phyloP scores from a whole-genome alignment of 257 asterid genomes.

The Petunia axillaris region DNA sequence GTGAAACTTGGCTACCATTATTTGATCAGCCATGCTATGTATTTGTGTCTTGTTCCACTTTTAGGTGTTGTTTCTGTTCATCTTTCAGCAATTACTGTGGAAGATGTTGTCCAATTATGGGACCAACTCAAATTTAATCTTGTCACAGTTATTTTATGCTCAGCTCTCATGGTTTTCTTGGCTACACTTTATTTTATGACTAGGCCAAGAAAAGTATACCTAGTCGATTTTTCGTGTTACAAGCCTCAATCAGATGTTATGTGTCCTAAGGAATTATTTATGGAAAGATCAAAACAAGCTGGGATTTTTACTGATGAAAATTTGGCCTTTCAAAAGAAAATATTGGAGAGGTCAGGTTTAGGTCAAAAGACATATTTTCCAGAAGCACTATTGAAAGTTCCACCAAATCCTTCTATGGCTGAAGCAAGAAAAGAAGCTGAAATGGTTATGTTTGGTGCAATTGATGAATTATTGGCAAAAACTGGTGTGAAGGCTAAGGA shows the following conservation, averaged over 20 bases:
- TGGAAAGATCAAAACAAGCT: constrained; percentile 48
- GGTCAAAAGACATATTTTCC: constrained; percentile 80
- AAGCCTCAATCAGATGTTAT: constrained; percentile 49
- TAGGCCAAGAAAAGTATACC: constrained; percentile 59
- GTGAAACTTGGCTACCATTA: constrained; percentile 74
- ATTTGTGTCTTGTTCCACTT: constrained; percentile 48
- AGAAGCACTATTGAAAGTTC: constrained; percentile 47
- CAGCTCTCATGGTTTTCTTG: constrained; percentile 51
- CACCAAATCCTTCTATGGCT: constrained; percentile 59
- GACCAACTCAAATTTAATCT: constrained; percentile 56
- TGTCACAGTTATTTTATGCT: constrained; percentile 46
- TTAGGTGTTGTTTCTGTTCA: constrained; percentile 42
- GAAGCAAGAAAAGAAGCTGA: constrained; percentile 73
- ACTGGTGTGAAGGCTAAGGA: constrained; percentile 70
- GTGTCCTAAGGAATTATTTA: constrained; percentile 57
- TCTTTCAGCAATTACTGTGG: constrained; percentile 41
- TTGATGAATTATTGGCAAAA: constrained; percentile 60
- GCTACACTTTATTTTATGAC: constrained; percentile 64
- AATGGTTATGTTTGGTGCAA: constrained; percentile 78
- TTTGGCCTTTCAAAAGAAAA: constrained; percentile 57
- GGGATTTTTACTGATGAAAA: constrained; percentile 56
- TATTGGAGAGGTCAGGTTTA: constrained; percentile 68
- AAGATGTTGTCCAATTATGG: constrained; percentile 45
- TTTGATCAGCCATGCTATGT: constrained; percentile 55
- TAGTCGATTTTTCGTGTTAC: constrained; percentile 73